Evolutionary conservation across 2,329 filamentous ascomycete species (phyloP).

Genomic region (Cytospora paraplurivora): DNA sequence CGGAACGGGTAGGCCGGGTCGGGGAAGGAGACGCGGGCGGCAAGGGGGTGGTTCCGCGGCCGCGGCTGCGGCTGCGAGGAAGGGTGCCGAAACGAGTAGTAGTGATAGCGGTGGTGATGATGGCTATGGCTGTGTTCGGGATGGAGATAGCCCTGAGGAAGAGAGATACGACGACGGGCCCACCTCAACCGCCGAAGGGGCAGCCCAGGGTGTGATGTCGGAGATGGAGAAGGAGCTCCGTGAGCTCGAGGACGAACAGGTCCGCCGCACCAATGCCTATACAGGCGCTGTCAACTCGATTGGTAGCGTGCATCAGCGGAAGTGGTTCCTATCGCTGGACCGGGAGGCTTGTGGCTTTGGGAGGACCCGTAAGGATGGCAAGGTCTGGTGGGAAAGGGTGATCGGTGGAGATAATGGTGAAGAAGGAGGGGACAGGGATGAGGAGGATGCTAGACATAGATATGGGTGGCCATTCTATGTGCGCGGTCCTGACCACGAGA

Average conservation of each 20-base stretch:
- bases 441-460: conserved; percentile 28
- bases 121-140: conserved; percentile 3
- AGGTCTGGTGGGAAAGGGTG: conserved; percentile 33
- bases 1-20: conserved; percentile 4
- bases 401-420: conserved; percentile 25
- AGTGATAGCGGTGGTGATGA: conserved; percentile 32
- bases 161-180: conserved; percentile 30
- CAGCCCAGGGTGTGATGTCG: conserved; percentile 34
- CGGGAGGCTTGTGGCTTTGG: conserved; percentile 59
- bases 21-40: conserved; percentile 2
- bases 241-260: conserved; percentile 54
- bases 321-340: conserved; percentile 68
- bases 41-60: too few relatives aligned
- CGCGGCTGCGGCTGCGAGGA: neutral
- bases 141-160: conserved; percentile 2
- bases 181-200: conserved; percentile 30
- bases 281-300: conserved; percentile 66
- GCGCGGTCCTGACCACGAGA: conserved; percentile 59
- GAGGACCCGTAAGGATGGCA: conserved; percentile 35
- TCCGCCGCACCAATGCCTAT: conserved; percentile 66
- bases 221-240: conserved; percentile 45
- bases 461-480: conserved; percentile 63
- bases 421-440: conserved; percentile 15
- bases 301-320: conserved; percentile 66
- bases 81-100: conserved; percentile 33